phyloP scores from a whole-genome alignment of 2,329 filamentous ascomycete genomes.

The Knoxdaviesia proteae region DNA sequence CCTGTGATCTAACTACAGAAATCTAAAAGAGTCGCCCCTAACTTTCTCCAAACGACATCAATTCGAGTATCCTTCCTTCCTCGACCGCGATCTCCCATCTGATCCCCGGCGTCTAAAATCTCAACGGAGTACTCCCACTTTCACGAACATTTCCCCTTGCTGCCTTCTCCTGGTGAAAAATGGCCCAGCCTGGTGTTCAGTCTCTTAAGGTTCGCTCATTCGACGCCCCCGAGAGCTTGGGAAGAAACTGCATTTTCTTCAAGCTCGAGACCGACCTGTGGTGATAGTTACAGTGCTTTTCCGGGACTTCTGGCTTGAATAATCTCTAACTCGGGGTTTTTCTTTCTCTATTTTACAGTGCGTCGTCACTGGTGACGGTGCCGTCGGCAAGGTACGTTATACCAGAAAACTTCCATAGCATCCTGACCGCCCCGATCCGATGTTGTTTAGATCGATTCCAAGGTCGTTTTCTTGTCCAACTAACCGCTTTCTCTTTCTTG shows the following conservation, averaged over 20 bases:
- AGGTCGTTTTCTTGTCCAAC: background rate
- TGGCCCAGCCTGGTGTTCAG: constrained; percentile 70
- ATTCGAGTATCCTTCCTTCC: too few relatives aligned
- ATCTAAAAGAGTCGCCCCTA: background rate
- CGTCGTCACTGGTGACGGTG: constrained; percentile 97
- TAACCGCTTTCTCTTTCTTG: constrained; percentile 11
- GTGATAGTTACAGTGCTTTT: background rate
- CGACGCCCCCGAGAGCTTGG: background rate
- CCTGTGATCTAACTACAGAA: background rate
- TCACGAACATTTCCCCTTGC: background rate
- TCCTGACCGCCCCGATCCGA: too few relatives aligned
- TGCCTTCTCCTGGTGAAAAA: constrained; percentile 28
- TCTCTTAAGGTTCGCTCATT: constrained; percentile 57
- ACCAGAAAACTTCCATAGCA: background rate
- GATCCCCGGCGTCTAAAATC: background rate
- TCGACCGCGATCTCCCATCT: background rate
- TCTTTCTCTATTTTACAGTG: constrained; percentile 36
- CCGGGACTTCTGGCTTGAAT: background rate
- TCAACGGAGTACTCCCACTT: background rate
- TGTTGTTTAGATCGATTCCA: too few relatives aligned
- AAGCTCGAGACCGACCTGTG: too few relatives aligned
- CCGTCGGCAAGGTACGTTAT: constrained; percentile 75
- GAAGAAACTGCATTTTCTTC: too few relatives aligned
- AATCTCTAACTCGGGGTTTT: constrained; percentile 7
- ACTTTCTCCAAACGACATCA: background rate